Percentiles rank a stretch among this genome's conserved stretches.
These are phyloP conservation scores for Saccharomycopsis synnaedendra DNA, from an alignment of 805 yeast species.

Conservation along the genomic window DNA sequence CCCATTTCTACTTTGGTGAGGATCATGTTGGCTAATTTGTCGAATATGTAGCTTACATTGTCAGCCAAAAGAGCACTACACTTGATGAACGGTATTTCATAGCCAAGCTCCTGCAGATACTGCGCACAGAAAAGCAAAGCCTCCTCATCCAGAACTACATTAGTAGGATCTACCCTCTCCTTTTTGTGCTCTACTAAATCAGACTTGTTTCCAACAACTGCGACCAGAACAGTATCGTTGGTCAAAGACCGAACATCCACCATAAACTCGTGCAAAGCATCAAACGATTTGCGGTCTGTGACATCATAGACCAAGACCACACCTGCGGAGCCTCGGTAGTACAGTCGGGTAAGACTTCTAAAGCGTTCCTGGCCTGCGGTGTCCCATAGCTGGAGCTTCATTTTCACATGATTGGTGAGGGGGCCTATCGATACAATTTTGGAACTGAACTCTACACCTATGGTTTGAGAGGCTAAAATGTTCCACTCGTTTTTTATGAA, in stretches of 20 bases:
- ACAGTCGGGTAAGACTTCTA: slow-evolving; percentile 27
- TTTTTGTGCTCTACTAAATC: slow-evolving; percentile 18
- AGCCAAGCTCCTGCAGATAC: slow-evolving; percentile 20
- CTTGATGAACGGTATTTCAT: slow-evolving; percentile 27
- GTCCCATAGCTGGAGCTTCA: slow-evolving; percentile 27
- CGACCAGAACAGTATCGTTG: slow-evolving; percentile 19
- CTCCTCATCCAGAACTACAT: slow-evolving; percentile 24
- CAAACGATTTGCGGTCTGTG: slow-evolving; percentile 19
- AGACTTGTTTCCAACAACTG: slow-evolving; percentile 26
- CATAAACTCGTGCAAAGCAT: slow-evolving; percentile 22
- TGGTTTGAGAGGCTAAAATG: slow-evolving; percentile 24
- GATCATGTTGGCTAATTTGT: slow-evolving; percentile 28
- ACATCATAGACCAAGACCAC: slow-evolving; percentile 27
- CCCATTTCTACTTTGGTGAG: slow-evolving; percentile 38
- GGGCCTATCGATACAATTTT: slow-evolving; percentile 20
- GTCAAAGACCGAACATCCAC: slow-evolving; percentile 24
- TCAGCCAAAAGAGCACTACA: slow-evolving; percentile 31
- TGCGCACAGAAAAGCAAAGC: slow-evolving; percentile 23
- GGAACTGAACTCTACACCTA: slow-evolving; percentile 31
- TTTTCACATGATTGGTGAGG: slow-evolving; percentile 10
- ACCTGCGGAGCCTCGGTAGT: slow-evolving; percentile 29
- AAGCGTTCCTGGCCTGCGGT: slow-evolving; percentile 30
- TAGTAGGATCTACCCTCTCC: slow-evolving; percentile 20
- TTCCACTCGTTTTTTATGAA: slow-evolving; percentile 23
- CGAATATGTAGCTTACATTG: slow-evolving; percentile 31